Percentiles rank a stretch among this genome's conserved stretches.
These are phyloP conservation scores for Elsinoe arachidis DNA, from an alignment of 2,329 filamentous ascomycete species.

Conservation along the genomic window DNA sequence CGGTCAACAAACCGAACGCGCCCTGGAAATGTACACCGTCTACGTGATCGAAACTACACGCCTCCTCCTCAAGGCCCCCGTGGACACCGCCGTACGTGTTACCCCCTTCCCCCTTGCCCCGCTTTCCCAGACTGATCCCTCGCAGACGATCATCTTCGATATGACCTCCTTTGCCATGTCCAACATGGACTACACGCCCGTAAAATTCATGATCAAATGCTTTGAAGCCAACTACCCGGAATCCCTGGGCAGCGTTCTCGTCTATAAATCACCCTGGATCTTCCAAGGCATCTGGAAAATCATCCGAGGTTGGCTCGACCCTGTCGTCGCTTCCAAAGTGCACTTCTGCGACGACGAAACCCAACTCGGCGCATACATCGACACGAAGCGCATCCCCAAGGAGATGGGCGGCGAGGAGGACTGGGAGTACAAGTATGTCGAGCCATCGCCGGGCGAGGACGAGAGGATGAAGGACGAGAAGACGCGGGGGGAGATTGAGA, in stretches of 20 bases:
- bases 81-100: slow-evolving; percentile 82
- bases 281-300: slow-evolving; percentile 98
- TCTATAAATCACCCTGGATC: slow-evolving; percentile 95
- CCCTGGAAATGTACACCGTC: slow-evolving; percentile 81
- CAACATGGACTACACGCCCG: slow-evolving; percentile 92
- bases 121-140: background rate
- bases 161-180: slow-evolving; percentile 30
- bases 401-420: slow-evolving; percentile 81
- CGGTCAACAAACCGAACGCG: slow-evolving; percentile 73
- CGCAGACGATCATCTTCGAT: slow-evolving; percentile 82
- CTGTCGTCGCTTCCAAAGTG: slow-evolving; percentile 88
- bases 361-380: slow-evolving; percentile 72
- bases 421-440: slow-evolving; percentile 74
- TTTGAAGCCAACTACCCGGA: slow-evolving; percentile 99
- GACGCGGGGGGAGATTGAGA: slow-evolving; percentile 55
- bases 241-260: slow-evolving; percentile 76
- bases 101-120: background rate
- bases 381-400: slow-evolving; percentile 60
- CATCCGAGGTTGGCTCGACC: slow-evolving; percentile 92
- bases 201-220: slow-evolving; percentile 99
- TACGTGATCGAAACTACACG: slow-evolving; percentile 92
- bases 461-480: slow-evolving; percentile 55
- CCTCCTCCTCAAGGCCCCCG: slow-evolving; percentile 65
- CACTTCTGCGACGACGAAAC: slow-evolving; percentile 78
- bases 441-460: slow-evolving; percentile 71